Conservation (phyloP, 2,329 filamentous ascomycete species). For the Domatiomyces globalis region DNA sequence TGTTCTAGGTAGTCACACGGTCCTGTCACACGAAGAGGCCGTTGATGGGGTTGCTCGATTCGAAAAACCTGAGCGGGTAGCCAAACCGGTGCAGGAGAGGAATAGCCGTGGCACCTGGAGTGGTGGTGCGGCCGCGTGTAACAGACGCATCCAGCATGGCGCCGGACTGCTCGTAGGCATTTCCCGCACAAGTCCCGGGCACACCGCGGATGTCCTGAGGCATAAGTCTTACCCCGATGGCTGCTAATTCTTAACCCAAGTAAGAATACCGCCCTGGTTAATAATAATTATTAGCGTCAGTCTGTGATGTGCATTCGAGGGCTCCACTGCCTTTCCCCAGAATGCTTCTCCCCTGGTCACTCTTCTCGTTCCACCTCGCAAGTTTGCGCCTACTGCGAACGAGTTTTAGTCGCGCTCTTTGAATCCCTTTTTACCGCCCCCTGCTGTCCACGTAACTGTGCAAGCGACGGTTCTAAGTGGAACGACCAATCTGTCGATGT, state of each 20-base stretch:
- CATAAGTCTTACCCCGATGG: no score
- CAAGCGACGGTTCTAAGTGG: neutral
- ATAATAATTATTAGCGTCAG: neutral
- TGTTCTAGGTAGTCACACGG: neutral
- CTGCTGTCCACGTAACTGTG: neutral
- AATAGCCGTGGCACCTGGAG: no score
- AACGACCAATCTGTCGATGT: neutral
- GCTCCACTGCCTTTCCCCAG: neutral
- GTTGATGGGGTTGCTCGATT: neutral
- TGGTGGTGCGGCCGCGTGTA: no score
- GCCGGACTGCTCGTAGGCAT: no score
- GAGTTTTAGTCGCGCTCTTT: neutral
- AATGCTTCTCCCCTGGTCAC: neutral
- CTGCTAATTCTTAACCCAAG: no score
- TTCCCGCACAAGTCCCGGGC: no score
- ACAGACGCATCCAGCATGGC: no score
- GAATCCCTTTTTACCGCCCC: neutral
- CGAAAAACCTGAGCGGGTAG: neutral
- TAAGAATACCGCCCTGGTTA: no score
- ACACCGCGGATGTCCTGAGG: no score
- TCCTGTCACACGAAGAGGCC: neutral
- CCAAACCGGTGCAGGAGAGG: neutral
- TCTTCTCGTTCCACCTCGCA: neutral
- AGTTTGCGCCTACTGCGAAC: neutral
- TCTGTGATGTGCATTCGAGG: neutral